A percentile compares a stretch with the other conserved stretches of the same genome.
phyloP scores from a whole-genome alignment of 2,329 filamentous ascomycete species.

The Penicillium oxalicum region DNA sequence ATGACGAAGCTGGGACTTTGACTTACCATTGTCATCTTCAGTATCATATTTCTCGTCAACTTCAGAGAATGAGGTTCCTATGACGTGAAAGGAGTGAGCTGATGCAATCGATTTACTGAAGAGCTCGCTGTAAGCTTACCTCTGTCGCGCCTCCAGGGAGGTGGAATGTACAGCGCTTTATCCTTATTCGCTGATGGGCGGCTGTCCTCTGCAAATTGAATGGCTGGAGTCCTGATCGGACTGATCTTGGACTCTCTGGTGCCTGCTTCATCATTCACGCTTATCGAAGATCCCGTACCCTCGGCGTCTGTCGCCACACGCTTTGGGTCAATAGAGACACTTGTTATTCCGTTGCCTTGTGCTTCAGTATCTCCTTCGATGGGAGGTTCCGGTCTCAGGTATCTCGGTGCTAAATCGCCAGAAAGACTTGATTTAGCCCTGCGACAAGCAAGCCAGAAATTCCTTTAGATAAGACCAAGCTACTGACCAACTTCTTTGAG shows the following conservation, averaged over 20 bases:
- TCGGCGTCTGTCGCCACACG: background rate
- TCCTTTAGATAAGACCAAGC: background rate
- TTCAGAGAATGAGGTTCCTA: background rate
- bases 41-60: background rate
- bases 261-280: no score
- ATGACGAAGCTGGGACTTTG: background rate
- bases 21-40: background rate
- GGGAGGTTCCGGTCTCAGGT: background rate
- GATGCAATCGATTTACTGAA: background rate
- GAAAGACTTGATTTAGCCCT: background rate
- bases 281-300: no score
- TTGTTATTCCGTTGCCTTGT: background rate
- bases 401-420: conserved; percentile 2
- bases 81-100: no score
- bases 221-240: background rate
- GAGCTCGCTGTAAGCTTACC: conserved; percentile 4
- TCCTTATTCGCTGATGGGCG: conserved; percentile 8
- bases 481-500: conserved; percentile 35
- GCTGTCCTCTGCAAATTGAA: conserved; percentile 8
- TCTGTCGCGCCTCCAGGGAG: conserved; percentile 19
- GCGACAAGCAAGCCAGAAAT: background rate
- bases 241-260: background rate
- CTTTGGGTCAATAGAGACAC: background rate
- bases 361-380: conserved; percentile 2
- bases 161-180: conserved; percentile 24